These are phyloP conservation scores for Iris macrosiphon DNA, from an alignment of 106 monocot species.

Conservation along the genomic window DNA sequence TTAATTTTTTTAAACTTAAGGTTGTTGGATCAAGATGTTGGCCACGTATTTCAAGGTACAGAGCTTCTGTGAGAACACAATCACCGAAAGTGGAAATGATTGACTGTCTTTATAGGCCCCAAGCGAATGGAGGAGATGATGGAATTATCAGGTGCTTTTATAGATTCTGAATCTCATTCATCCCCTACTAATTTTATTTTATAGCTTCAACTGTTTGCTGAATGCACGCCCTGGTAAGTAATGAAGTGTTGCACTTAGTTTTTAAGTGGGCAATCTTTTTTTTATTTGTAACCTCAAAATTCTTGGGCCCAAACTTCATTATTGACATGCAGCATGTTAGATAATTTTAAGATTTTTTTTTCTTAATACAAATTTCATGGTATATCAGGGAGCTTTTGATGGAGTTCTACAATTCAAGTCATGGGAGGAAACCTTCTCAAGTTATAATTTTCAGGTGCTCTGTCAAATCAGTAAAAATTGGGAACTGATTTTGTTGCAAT, in stretches of 20 bases:
- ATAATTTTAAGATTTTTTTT: not conserved
- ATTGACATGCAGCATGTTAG: no score
- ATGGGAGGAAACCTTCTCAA: constrained; percentile 45
- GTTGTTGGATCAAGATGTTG: constrained; percentile 77
- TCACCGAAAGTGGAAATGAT: constrained; percentile 73
- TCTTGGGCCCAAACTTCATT: no score
- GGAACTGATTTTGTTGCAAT: no score
- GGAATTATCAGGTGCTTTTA: constrained; percentile 60
- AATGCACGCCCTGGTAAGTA: no score
- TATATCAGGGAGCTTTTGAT: constrained; percentile 59
- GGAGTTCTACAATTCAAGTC: constrained; percentile 63
- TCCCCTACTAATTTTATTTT: no score
- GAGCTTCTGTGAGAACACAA: constrained; percentile 76
- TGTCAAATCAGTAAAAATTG: not conserved
- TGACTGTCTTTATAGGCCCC: constrained; percentile 54
- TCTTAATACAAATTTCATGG: constrained; percentile 2
- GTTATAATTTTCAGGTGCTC: constrained; percentile 83
- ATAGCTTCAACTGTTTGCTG: no score
- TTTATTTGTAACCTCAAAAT: no score
- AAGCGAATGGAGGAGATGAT: constrained; percentile 51
- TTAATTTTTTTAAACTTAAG: constrained; percentile 14
- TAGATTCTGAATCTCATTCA: no score
- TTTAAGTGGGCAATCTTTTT: no score
- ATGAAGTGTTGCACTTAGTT: no score
- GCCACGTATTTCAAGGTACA: constrained; percentile 69